phyloP scores from a whole-genome alignment of 176 grass and related monocot species.

The Musa beccarii region DNA sequence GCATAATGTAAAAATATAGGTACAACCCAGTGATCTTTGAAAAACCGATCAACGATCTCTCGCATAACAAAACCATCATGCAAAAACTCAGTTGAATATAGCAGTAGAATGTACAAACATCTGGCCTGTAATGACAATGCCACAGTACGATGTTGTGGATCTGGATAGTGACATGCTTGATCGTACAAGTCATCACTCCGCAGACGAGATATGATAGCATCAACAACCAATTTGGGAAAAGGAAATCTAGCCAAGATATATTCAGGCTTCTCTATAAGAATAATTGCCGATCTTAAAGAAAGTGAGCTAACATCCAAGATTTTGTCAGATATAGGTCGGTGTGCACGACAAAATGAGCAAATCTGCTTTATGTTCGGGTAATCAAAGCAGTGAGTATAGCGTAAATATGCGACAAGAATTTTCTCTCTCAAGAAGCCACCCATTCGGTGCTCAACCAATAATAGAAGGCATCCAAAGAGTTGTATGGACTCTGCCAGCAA shows the following conservation, averaged over 20 bases:
- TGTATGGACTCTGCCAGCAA: constrained; percentile 51
- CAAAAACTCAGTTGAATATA: constrained; percentile 48
- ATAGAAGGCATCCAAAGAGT: constrained; percentile 48
- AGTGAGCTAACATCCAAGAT: constrained; percentile 11
- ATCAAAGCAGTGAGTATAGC: constrained; percentile 35
- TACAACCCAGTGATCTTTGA: constrained; percentile 66
- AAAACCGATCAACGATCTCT: constrained; percentile 59
- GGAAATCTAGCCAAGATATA: constrained; percentile 59
- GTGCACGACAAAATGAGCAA: constrained; percentile 41
- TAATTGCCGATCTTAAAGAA: constrained; percentile 11
- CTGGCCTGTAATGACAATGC: constrained; percentile 54
- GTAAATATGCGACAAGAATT: constrained; percentile 49
- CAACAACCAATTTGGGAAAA: constrained; percentile 40
- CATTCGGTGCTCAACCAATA: constrained; percentile 53
- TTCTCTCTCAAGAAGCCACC: constrained; percentile 48
- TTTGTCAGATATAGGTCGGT: constrained; percentile 4
- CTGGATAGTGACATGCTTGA: constrained; percentile 41
- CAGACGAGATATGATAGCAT: constrained; percentile 46
- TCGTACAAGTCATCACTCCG: constrained; percentile 47
- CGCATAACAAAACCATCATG: constrained; percentile 46
- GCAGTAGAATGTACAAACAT: constrained; percentile 39
- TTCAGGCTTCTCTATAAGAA: constrained; percentile 45
- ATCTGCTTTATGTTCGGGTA: constrained; percentile 43
- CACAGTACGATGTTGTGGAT: constrained; percentile 48
- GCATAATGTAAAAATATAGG: constrained; percentile 60